phyloP scores from a whole-genome alignment of 768 basidiomycete species.

The Tephrocybe sp. region DNA sequence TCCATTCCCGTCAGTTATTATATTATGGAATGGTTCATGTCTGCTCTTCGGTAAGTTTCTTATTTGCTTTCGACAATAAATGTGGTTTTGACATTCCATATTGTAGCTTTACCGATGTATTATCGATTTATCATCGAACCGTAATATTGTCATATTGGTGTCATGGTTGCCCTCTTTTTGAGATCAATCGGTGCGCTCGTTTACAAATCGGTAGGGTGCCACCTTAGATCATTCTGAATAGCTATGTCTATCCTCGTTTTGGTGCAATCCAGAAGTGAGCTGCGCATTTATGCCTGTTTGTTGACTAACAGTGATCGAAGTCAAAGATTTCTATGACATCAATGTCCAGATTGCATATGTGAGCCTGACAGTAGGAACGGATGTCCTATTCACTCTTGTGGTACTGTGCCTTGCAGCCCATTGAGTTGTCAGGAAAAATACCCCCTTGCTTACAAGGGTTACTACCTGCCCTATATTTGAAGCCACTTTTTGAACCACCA shows the following conservation, averaged over 20 bases:
- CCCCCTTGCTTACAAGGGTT: too few relatives aligned
- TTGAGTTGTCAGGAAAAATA: neutral
- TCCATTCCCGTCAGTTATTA: neutral
- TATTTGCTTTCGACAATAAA: neutral
- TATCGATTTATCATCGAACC: conserved; percentile 3
- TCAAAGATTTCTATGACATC: conserved; percentile 4
- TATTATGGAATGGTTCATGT: conserved; percentile 6
- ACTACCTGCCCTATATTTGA: too few relatives aligned
- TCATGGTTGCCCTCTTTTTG: neutral
- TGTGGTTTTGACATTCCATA: neutral
- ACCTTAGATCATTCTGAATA: neutral
- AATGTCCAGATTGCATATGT: conserved; percentile 5
- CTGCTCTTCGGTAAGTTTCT: neutral
- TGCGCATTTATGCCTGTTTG: neutral
- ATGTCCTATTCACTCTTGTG: neutral
- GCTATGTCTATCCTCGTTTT: conserved; percentile 1
- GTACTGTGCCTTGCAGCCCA: neutral
- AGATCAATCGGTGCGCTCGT: neutral
- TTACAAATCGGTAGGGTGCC: too few relatives aligned
- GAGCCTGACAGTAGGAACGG: neutral
- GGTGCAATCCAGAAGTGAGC: neutral
- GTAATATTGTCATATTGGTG: neutral
- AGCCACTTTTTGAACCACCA: too few relatives aligned
- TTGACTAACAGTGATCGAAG: neutral
- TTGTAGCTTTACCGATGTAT: neutral